Base-by-base conservation (phyloP, 108 stramenopile species). In the Pseudonitzschia multiseries region DNA sequence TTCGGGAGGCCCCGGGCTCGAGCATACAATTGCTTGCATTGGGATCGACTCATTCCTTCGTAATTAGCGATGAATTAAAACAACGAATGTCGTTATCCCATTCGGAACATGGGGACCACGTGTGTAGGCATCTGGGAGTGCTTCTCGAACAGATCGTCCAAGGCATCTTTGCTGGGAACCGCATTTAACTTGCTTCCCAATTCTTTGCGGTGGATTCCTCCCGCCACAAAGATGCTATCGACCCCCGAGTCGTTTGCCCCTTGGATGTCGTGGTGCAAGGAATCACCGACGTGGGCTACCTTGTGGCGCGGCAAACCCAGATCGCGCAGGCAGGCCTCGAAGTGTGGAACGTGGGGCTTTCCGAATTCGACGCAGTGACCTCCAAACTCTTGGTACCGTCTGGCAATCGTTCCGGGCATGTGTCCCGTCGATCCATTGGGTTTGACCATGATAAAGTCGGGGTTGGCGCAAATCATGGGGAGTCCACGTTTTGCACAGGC, bases 261-360 rank as follows among this genome's bases (percentile, higher is more conserved):
- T n/a, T 79, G 72, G 24, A 96, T 74, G 73, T 96, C 96, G 78
- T 96, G 96, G 61, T 93, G 87, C 54, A 96, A 77, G 26, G 91
- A 93, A 80, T 96, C 96, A 0, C 94, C 96, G 12, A 96, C 93
- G 62, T 93, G 89, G 5, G 82, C 86, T 0, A 90, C 84, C 31
- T 56, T 44, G 14, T 46, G 12, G 5, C 32, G 56, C 4, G 57
- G 27, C 32, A 91, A 53, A 40, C 73, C 76, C 50, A 90, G 61
- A 28, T 77, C 69, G 15, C 65, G 59, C 12, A 91, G 50, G 57
- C 89, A 89, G 26, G 87, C 83, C 36, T 81, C 68, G 60, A 95
- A 95, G 57, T 88, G 87, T 51, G 75, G 72, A 42, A 56, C 67
- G 67, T 86, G 70, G 21, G 93, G 93, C 67, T 95, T 95, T 17